These are phyloP conservation scores for Neofusicoccum kwambonambiense DNA, from an alignment of 2,329 filamentous ascomycete genomes.

Conservation along the genomic window DNA sequence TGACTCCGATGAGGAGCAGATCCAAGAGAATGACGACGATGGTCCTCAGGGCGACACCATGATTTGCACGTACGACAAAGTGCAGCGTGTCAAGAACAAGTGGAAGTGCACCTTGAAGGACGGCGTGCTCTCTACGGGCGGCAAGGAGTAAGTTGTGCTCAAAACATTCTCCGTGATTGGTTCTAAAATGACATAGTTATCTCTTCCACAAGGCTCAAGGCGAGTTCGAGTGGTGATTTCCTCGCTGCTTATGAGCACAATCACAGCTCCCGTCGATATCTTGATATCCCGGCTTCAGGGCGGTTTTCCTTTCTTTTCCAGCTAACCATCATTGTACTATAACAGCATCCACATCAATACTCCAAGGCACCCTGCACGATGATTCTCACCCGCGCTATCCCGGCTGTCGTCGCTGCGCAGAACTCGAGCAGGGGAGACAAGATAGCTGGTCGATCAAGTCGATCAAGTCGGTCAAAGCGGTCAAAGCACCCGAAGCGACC, in stretches of 20 bases:
- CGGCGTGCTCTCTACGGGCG: slow-evolving; percentile 87
- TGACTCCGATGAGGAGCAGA: slow-evolving; percentile 79
- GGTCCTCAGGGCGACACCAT: slow-evolving; percentile 85
- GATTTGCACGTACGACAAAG: slow-evolving; percentile 99
- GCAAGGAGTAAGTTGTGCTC: slow-evolving; percentile 69
- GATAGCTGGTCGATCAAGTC: too few relatives aligned
- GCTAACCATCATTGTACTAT: not conserved
- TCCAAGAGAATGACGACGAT: slow-evolving; percentile 84
- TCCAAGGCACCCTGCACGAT: not conserved
- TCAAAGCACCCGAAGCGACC: too few relatives aligned
- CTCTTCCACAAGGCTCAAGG: slow-evolving; percentile 97
- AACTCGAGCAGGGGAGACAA: not conserved
- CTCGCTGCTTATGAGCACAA: not conserved
- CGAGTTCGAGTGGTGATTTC: slow-evolving; percentile 91
- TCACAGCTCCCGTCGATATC: not conserved
- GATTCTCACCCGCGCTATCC: not conserved
- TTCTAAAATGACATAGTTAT: slow-evolving; percentile 55
- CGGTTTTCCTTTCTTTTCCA: not conserved
- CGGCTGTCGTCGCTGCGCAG: not conserved
- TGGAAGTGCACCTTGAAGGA: slow-evolving; percentile 98
- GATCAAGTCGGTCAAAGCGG: not conserved
- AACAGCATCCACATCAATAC: not conserved
- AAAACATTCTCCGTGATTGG: not conserved
- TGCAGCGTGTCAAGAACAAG: slow-evolving; percentile 96
- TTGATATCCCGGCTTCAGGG: not conserved